phyloP scores from a whole-genome alignment of 352 stramenopile species.

The Globisporangium paddicum region DNA sequence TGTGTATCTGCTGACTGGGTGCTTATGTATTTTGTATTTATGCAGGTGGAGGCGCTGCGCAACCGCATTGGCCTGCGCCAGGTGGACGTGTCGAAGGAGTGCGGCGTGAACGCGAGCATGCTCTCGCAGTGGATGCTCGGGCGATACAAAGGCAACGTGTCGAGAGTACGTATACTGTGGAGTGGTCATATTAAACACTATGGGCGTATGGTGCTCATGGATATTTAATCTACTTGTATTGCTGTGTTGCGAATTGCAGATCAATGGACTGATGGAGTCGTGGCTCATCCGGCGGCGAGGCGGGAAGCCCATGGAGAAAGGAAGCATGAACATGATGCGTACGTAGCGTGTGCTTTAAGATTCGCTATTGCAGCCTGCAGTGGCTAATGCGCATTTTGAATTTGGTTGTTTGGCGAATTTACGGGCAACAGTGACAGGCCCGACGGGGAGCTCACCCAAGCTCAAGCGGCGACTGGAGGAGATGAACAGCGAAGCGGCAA shows the following conservation, averaged over 20 bases:
- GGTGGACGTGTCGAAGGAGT: constrained; percentile 84
- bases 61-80: constrained; percentile 69
- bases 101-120: constrained; percentile 82
- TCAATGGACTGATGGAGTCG: constrained; percentile 83
- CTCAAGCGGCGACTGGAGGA: constrained; percentile 66
- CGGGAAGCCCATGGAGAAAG: constrained; percentile 79
- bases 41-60: constrained; percentile 67
- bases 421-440: constrained; percentile 31
- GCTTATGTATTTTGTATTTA: too few relatives aligned
- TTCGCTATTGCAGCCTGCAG: not conserved
- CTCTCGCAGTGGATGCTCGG: constrained; percentile 86
- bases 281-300: constrained; percentile 78
- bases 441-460: constrained; percentile 56
- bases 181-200: not conserved
- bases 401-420: not conserved
- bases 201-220: not conserved
- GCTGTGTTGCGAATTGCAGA: constrained; percentile 22
- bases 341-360: not conserved
- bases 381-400: not conserved
- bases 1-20: not conserved
- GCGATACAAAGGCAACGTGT: constrained; percentile 82
- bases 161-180: constrained; percentile 38
- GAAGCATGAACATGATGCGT: constrained; percentile 40
- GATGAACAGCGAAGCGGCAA: constrained; percentile 34
- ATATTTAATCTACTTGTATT: not conserved